Evolutionary conservation across 495 filamentous ascomycete genomes (phyloP).

Genomic region (Barbatosphaeria neglecta): DNA sequence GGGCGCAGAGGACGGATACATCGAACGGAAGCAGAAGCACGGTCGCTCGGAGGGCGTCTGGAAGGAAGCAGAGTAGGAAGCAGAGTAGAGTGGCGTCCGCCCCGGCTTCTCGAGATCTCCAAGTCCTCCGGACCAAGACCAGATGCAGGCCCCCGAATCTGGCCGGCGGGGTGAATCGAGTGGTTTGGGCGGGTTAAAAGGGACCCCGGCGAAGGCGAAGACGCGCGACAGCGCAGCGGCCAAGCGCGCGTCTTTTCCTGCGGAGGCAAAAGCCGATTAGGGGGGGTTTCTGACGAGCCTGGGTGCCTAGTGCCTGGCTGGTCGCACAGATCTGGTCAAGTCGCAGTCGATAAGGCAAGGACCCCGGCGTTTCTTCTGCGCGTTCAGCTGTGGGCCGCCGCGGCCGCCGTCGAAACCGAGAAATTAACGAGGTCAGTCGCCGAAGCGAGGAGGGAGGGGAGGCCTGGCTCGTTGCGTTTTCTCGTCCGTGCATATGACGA

Average conservation of each 20-base stretch:
- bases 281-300: background rate
- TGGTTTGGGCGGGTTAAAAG: background rate
- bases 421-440: background rate
- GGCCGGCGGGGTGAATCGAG: background rate
- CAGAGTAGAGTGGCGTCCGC: background rate
- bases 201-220: constrained; percentile 12
- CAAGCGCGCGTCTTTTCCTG: constrained; percentile 27
- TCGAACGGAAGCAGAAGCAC: background rate
- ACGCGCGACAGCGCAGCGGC: constrained; percentile 19
- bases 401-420: background rate
- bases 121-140: background rate
- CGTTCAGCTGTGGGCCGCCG: constrained; percentile 1
- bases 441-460: background rate
- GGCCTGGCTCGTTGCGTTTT: background rate
- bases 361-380: background rate
- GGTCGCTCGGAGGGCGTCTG: background rate
- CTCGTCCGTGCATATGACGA: background rate
- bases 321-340: constrained; percentile 1
- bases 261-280: background rate
- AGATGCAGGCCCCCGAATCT: background rate
- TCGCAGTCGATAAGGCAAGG: background rate
- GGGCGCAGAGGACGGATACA: background rate
- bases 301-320: background rate
- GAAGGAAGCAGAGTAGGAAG: background rate
- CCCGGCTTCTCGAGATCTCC: background rate